Base-by-base conservation (phyloP, 2,329 filamentous ascomycete genomes). In the Sphaerulina vaccinii region DNA sequence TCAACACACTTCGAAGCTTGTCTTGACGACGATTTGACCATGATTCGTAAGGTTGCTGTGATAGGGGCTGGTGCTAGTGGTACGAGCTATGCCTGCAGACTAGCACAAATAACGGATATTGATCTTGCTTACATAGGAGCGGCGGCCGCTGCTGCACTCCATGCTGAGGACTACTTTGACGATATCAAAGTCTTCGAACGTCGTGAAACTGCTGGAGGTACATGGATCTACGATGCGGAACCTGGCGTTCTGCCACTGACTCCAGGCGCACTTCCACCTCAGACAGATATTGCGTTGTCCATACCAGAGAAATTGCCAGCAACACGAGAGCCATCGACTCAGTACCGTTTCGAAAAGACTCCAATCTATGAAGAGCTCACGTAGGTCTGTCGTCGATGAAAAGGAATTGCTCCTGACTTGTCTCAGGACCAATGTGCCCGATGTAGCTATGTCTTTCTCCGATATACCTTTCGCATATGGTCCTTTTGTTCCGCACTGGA, bases 361-460 rank as follows among this genome's bases (percentile, higher is more conserved):
- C 78, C 79, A 0, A 73, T 81, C 2, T 82, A 82, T 51, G 66
- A 72, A 2, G 73, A 71, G 10, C 63, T 81, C 22, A 81, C 78
- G 51, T 53, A 33, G 39, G 51, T 53, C 3, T 4, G 9, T 33
- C 13, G 4, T 22, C 11, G 15, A 5, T 36, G n/a, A 5, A 8
- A 23, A 24, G 32, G n/a, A n/a, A n/a, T n/a, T n/a, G n/a, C n/a
- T n/a, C n/a, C 46, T 49, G 16, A 41, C 8, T 4, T 2, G 3
- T 16, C 9, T 7, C 18, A 53, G 51, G 1, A 82, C 80, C 1
- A 82, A 82, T 42, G 78, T 82, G 0, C 79, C 79, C 0, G 74
- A 77, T 33, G 75, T 81, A 27, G 78, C 77, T 18, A 82, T 81
- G 79, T 73, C 70, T 3, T 80, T 81, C 56, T 81, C 79, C 0